Percentiles rank a stretch among this genome's conserved stretches.
Evolutionary conservation across 2,329 filamentous ascomycete genomes (phyloP).

Genomic region (Ambrosiella cleistominuta): DNA sequence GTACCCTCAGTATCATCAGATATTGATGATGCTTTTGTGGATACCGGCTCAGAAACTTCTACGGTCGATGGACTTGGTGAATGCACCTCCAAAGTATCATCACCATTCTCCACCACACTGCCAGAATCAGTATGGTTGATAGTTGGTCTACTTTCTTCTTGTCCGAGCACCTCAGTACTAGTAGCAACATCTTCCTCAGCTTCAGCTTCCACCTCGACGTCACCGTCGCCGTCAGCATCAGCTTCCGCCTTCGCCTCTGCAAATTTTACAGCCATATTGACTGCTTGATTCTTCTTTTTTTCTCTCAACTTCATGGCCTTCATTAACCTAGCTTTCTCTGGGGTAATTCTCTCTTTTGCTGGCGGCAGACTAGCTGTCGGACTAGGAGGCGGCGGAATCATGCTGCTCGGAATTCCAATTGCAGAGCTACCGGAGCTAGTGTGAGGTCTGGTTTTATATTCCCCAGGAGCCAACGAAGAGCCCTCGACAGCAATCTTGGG

Average conservation of each 20-base stretch:
- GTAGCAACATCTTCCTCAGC: slow-evolving; percentile 20
- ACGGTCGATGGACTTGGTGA: slow-evolving; percentile 39
- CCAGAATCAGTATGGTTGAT: slow-evolving; percentile 33
- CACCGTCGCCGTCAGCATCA: slow-evolving; percentile 16
- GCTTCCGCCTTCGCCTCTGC: slow-evolving; percentile 12
- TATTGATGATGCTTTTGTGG: slow-evolving; percentile 45
- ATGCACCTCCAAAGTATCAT: slow-evolving; percentile 29
- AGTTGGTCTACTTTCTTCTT: not conserved
- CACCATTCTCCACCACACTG: slow-evolving; percentile 24
- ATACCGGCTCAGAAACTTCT: slow-evolving; percentile 36
- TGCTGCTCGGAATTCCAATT: slow-evolving; percentile 3
- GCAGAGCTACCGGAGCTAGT: slow-evolving; percentile 18
- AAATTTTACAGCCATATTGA: not conserved
- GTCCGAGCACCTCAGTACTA: slow-evolving; percentile 19
- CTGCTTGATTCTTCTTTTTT: slow-evolving; percentile 35
- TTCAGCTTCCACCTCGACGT: slow-evolving; percentile 14
- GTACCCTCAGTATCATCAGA: slow-evolving; percentile 47
- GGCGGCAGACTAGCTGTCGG: slow-evolving; percentile 15
- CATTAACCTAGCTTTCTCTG: slow-evolving; percentile 83
- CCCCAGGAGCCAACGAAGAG: slow-evolving; percentile 18
- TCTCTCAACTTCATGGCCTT: slow-evolving; percentile 84
- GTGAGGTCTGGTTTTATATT: slow-evolving; percentile 18
- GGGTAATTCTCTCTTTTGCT: slow-evolving; percentile 44
- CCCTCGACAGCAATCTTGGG: slow-evolving; percentile 22
- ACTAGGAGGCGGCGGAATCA: slow-evolving; percentile 8